These are phyloP conservation scores for Teunomyces barrocoloradensis DNA, from an alignment of 805 yeast species.

Conservation along the genomic window DNA sequence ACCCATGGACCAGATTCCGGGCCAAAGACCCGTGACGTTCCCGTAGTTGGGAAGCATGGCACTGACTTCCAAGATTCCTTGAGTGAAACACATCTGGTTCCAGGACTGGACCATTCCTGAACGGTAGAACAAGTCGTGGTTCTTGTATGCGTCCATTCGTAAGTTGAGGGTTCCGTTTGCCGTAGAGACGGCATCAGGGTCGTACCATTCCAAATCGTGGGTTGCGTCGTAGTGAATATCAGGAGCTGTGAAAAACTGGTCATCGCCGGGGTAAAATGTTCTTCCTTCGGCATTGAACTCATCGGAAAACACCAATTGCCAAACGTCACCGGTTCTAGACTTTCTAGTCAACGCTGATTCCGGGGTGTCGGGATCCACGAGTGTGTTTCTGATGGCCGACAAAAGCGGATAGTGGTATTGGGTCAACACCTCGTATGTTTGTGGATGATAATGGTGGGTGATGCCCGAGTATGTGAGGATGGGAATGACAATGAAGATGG, in stretches of 20 bases:
- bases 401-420: slow-evolving; percentile 37
- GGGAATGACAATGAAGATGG: slow-evolving; percentile 77
- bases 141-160: slow-evolving; percentile 38
- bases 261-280: slow-evolving; percentile 44
- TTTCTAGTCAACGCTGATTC: slow-evolving; percentile 22
- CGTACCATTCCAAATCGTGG: slow-evolving; percentile 44
- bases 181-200: slow-evolving; percentile 42
- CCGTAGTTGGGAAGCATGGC: slow-evolving; percentile 81
- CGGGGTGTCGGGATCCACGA: slow-evolving; percentile 45
- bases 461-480: slow-evolving; percentile 81
- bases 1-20: slow-evolving; percentile 95
- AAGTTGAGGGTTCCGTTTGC: slow-evolving; percentile 35
- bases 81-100: slow-evolving; percentile 88
- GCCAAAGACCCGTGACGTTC: slow-evolving; percentile 84
- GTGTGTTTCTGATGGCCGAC: slow-evolving; percentile 33
- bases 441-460: slow-evolving; percentile 24
- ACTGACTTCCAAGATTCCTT: slow-evolving; percentile 75
- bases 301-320: slow-evolving; percentile 40
- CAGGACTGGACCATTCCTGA: slow-evolving; percentile 92
- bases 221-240: slow-evolving; percentile 44
- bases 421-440: slow-evolving; percentile 46
- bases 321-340: slow-evolving; percentile 24
- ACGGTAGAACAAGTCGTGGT: slow-evolving; percentile 77
- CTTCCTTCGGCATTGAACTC: slow-evolving; percentile 44
- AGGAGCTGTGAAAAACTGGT: slow-evolving; percentile 42